phyloP scores from a whole-genome alignment of 495 filamentous ascomycete species.

The Aspergillus egyptiacus region DNA sequence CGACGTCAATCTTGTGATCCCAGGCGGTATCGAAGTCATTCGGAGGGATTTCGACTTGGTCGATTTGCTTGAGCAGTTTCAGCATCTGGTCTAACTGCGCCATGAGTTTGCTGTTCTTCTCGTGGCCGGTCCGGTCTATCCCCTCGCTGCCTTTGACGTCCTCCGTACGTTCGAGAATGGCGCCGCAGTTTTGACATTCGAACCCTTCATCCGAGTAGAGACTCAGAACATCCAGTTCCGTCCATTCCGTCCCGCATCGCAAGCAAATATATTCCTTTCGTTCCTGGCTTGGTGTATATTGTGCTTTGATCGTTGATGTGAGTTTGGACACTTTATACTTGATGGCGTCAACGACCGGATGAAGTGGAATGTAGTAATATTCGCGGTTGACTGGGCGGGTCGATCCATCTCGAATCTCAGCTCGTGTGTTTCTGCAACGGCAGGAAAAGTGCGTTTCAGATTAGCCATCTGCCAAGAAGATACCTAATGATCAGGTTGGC shows the following conservation, averaged over 20 bases:
- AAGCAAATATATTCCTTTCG: constrained; percentile 85
- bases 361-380: constrained; percentile 95
- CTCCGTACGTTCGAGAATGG: constrained; percentile 56
- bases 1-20: constrained; percentile 45
- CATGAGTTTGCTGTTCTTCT: constrained; percentile 81
- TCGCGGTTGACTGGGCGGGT: constrained; percentile 76
- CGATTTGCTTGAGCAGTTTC: constrained; percentile 78
- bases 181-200: constrained; percentile 75
- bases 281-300: constrained; percentile 72
- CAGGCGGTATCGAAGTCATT: constrained; percentile 79
- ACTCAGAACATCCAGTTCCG: constrained; percentile 79
- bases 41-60: constrained; percentile 72
- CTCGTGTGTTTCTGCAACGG: constrained; percentile 58
- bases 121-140: constrained; percentile 61
- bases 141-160: constrained; percentile 56
- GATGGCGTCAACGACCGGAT: constrained; percentile 89
- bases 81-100: constrained; percentile 80
- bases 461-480: neutral
- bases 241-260: constrained; percentile 76
- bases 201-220: constrained; percentile 59
- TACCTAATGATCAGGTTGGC: neutral
- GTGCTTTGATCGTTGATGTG: constrained; percentile 75
- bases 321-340: constrained; percentile 87
- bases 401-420: constrained; percentile 72
- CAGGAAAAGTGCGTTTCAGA: neutral